Conservation (phyloP, 2,329 filamentous ascomycete species). For the Aureobasidium mangrovei region DNA sequence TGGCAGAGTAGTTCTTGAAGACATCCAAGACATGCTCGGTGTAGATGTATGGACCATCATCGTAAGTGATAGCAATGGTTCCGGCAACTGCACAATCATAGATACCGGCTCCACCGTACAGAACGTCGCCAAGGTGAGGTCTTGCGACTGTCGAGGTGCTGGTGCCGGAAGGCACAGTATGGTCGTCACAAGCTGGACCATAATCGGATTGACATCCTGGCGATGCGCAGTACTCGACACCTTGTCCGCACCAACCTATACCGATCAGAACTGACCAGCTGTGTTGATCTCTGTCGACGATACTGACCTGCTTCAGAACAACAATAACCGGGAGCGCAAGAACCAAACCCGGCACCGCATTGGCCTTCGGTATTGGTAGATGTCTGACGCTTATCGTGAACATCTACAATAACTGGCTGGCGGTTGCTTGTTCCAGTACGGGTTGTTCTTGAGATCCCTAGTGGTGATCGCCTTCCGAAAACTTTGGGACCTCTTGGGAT, state of each 20-base stretch:
- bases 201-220: constrained; percentile 55
- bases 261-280: background rate
- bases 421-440: background rate
- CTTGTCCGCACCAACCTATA: constrained; percentile 38
- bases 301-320: constrained; percentile 8
- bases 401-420: background rate
- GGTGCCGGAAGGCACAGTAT: constrained; percentile 44
- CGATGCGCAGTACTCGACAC: constrained; percentile 48
- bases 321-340: constrained; percentile 10
- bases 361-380: constrained; percentile 11
- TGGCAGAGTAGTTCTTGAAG: constrained; percentile 55
- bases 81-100: constrained; percentile 42
- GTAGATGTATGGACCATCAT: constrained; percentile 70
- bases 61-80: constrained; percentile 73
- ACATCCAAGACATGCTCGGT: constrained; percentile 62
- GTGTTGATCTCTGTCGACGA: background rate
- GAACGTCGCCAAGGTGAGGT: constrained; percentile 44
- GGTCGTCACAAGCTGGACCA: constrained; percentile 54
- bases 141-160: constrained; percentile 48
- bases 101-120: constrained; percentile 50
- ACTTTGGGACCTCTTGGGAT: constrained; percentile 8
- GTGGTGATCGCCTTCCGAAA: background rate
- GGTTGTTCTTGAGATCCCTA: background rate
- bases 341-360: constrained; percentile 4
- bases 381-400: constrained; percentile 1